phyloP scores from a whole-genome alignment of 1,284 basidiomycete species.

The Cryptococcus floricola region DNA sequence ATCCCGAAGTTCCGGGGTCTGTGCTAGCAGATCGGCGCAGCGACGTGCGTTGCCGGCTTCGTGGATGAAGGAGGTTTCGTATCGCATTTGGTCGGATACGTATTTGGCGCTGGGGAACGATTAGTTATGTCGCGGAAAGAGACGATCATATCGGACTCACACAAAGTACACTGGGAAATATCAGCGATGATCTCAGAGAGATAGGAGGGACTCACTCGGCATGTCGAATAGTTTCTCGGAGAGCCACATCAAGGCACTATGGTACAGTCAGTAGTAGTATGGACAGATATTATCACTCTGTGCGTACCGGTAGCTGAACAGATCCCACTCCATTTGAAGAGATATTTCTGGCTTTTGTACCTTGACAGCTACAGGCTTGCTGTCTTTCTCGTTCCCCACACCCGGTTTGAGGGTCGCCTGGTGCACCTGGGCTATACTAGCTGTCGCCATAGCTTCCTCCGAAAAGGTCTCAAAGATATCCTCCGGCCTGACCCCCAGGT shows the following conservation, averaged over 20 bases:
- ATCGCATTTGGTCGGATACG: conserved; percentile 71
- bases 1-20: conserved; percentile 60
- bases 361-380: conserved; percentile 71
- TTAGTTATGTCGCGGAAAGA: background rate
- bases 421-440: conserved; percentile 86
- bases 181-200: conserved; percentile 2
- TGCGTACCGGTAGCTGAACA: conserved; percentile 51
- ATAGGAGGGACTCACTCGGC: conserved; percentile 35
- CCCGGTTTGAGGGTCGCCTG: conserved; percentile 60
- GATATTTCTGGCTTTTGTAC: conserved; percentile 83
- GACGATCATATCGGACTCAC: conserved; percentile 16
- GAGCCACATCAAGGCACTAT: conserved; percentile 42
- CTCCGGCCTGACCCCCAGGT: conserved; percentile 64
- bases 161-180: conserved; percentile 42
- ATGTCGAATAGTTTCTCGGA: conserved; percentile 46
- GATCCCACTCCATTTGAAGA: conserved; percentile 79
- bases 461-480: conserved; percentile 76
- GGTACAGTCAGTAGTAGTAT: background rate
- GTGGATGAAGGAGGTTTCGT: conserved; percentile 72
- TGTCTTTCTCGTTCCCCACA: conserved; percentile 20
- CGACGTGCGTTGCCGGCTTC: conserved; percentile 55
- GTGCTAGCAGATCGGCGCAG: conserved; percentile 41
- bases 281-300: background rate
- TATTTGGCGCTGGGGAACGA: conserved; percentile 57
- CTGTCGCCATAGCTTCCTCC: conserved; percentile 68